These are phyloP conservation scores for Russula sp. DNA, from an alignment of 768 basidiomycete genomes.

Conservation along the genomic window DNA sequence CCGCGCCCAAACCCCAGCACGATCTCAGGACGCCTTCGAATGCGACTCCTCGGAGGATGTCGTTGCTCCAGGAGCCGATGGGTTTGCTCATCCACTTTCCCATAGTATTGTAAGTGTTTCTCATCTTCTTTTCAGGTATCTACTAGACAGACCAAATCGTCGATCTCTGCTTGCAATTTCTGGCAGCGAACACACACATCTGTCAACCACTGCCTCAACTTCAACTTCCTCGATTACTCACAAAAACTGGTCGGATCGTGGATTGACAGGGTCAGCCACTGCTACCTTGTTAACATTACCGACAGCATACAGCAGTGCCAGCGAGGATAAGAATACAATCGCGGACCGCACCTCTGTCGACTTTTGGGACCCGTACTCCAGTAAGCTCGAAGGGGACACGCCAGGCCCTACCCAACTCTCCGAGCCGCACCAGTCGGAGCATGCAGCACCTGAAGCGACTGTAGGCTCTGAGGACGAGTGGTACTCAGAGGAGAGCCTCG, in stretches of 20 bases:
- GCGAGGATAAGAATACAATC: conserved; percentile 4
- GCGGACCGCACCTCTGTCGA: not conserved
- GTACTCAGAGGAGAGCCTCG: conserved; percentile 45
- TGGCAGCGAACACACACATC: conserved; percentile 9
- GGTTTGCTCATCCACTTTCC: conserved; percentile 18
- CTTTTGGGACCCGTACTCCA: conserved; percentile 8
- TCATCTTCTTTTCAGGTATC: conserved; percentile 4
- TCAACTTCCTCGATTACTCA: conserved; percentile 14
- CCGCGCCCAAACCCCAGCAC: not conserved
- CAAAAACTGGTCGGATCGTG: conserved; percentile 10
- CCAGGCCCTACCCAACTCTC: not conserved
- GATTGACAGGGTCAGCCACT: conserved; percentile 15
- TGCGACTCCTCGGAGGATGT: conserved; percentile 19
- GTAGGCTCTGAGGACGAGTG: conserved; percentile 37
- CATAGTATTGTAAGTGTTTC: conserved; percentile 15
- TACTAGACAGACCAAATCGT: not conserved
- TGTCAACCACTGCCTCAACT: conserved; percentile 16
- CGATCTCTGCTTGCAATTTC: not conserved
- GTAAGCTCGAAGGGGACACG: not conserved
- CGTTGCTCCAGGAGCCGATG: conserved; percentile 10
- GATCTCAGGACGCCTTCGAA: not conserved
- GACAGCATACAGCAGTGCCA: conserved; percentile 6
- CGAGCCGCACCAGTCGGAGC: conserved; percentile 7
- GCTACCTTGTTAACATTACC: conserved; percentile 11
- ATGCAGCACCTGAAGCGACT: conserved; percentile 9